These are phyloP conservation scores for Circinella minor DNA, from an alignment of 371 early-diverging fungal genomes.

Conservation along the genomic window DNA sequence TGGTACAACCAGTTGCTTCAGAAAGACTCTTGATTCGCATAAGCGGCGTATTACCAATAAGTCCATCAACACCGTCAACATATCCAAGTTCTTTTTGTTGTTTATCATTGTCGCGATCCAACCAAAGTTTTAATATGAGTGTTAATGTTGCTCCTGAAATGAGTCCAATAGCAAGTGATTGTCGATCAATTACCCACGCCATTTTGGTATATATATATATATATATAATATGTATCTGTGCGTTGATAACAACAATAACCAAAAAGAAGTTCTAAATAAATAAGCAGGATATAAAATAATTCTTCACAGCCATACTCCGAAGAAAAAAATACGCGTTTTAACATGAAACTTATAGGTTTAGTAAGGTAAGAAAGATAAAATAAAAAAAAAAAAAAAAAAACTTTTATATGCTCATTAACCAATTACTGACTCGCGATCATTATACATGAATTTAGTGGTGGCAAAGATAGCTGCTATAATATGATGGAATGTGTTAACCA, in stretches of 20 bases:
- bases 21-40: constrained; percentile 86
- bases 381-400: not conserved
- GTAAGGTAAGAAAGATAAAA: constrained; percentile 40
- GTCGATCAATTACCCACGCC: constrained; percentile 19
- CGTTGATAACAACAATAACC: not conserved
- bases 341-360: constrained; percentile 46
- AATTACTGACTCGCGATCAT: not conserved
- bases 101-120: not conserved
- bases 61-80: constrained; percentile 72
- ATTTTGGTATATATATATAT: not conserved
- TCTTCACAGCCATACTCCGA: not conserved
- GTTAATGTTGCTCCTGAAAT: constrained; percentile 38
- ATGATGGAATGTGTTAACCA: constrained; percentile 94
- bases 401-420: not conserved
- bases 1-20: constrained; percentile 88
- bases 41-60: constrained; percentile 92
- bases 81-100: constrained; percentile 29
- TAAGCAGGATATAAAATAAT: not conserved
- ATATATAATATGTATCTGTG: no score
- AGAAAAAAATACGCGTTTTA: not conserved
- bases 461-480: constrained; percentile 99
- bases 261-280: not conserved
- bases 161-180: constrained; percentile 30
- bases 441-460: constrained; percentile 78
- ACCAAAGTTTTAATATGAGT: not conserved